These are phyloP conservation scores for Sporobolomyces pararoseus DNA, from an alignment of 768 basidiomycete genomes.

Conservation along the genomic window DNA sequence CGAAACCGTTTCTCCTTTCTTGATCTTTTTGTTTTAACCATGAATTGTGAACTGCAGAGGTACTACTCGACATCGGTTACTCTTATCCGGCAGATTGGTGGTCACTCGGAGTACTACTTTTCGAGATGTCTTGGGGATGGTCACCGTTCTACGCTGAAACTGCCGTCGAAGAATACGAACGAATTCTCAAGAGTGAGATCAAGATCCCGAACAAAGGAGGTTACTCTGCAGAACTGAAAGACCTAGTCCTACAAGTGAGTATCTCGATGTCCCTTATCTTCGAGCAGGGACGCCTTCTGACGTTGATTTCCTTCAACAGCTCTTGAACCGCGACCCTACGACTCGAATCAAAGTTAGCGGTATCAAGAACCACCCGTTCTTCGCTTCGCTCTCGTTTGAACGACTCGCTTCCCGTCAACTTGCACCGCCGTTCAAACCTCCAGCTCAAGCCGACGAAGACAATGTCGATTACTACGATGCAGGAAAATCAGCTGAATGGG, in stretches of 20 bases:
- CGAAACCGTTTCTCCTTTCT: neutral
- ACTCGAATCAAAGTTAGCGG: slow-evolving; percentile 87
- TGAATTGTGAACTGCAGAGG: no score
- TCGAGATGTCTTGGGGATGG: slow-evolving; percentile 99
- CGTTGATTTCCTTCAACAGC: slow-evolving; percentile 58
- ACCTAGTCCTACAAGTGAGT: slow-evolving; percentile 63
- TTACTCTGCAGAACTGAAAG: slow-evolving; percentile 25
- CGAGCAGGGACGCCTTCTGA: slow-evolving; percentile 46
- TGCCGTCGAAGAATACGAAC: slow-evolving; percentile 98
- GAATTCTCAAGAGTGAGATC: slow-evolving; percentile 76
- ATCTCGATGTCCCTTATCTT: slow-evolving; percentile 45
- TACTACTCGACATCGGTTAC: slow-evolving; percentile 94
- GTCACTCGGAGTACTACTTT: slow-evolving; percentile 58
- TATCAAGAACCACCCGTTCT: slow-evolving; percentile 91
- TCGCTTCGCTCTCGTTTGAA: slow-evolving; percentile 84
- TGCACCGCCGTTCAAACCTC: slow-evolving; percentile 93
- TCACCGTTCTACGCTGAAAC: slow-evolving; percentile 98
- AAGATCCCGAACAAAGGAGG: slow-evolving; percentile 62
- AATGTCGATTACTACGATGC: slow-evolving; percentile 66
- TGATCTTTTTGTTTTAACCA: neutral
- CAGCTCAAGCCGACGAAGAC: slow-evolving; percentile 95
- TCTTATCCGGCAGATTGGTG: slow-evolving; percentile 74
- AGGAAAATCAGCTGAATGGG: slow-evolving; percentile 4
- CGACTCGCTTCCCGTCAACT: slow-evolving; percentile 79
- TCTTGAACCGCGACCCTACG: slow-evolving; percentile 91